phyloP scores from a whole-genome alignment of 345 rosid species.

The Acer saccharum region DNA sequence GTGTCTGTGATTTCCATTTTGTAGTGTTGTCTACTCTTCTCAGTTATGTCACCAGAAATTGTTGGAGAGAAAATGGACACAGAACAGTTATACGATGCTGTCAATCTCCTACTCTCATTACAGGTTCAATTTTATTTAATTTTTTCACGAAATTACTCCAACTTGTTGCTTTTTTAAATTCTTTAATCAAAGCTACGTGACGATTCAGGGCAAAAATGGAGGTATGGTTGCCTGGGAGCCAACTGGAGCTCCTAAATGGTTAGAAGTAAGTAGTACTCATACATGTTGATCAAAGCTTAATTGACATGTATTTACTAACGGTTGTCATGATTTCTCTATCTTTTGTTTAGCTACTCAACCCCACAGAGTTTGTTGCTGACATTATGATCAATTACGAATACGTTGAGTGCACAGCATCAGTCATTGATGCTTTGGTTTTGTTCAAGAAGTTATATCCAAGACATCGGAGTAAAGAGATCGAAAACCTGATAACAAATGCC shows the following conservation, averaged over 20 bases:
- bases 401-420: constrained; percentile 55
- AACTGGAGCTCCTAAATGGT: constrained; percentile 48
- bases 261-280: constrained; percentile 34
- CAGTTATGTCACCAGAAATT: constrained; percentile 48
- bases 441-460: constrained; percentile 48
- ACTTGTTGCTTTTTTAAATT: too few relatives aligned
- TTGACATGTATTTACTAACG: too few relatives aligned
- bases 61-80: constrained; percentile 22
- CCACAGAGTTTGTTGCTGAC: constrained; percentile 47
- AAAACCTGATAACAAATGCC: background rate
- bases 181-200: too few relatives aligned
- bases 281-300: too few relatives aligned
- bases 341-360: constrained; percentile 39
- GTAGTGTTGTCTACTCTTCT: constrained; percentile 45
- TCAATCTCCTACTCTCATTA: constrained; percentile 41
- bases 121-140: constrained; percentile 23
- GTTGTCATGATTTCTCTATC: background rate
- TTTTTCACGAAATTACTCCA: background rate
- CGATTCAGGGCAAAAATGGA: constrained; percentile 52
- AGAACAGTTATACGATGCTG: constrained; percentile 38
- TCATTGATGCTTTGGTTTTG: constrained; percentile 40
- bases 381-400: constrained; percentile 46
- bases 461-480: constrained; percentile 47
- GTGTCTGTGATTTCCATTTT: background rate
- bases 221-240: constrained; percentile 74